Percentiles rank a stretch among this genome's conserved stretches.
Conservation (phyloP, 2,329 filamentous ascomycete genomes). For the Botrytis paeoniae region DNA sequence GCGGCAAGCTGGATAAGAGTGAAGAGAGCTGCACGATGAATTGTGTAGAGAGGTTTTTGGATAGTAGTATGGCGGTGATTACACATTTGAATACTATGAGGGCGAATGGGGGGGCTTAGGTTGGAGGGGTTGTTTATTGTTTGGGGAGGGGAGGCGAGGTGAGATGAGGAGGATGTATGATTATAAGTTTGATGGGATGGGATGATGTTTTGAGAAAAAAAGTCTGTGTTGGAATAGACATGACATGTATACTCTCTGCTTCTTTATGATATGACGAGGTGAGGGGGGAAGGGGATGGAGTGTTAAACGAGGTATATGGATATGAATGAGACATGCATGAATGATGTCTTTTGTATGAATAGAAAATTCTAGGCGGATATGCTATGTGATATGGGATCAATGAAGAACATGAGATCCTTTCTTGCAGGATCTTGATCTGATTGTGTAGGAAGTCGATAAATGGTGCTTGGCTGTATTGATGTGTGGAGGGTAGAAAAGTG, state of each 20-base stretch:
- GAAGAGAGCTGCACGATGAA: constrained; percentile 87
- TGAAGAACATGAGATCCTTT: not conserved
- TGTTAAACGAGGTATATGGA: not conserved
- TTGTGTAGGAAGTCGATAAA: not conserved
- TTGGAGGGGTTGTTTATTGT: not conserved
- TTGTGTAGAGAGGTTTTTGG: constrained; percentile 92
- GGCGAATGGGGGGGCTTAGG: constrained; percentile 20
- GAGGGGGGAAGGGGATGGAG: too few relatives aligned
- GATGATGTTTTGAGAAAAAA: too few relatives aligned
- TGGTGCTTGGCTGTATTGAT: not conserved
- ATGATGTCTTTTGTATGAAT: constrained; percentile 1
- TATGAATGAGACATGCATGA: not conserved
- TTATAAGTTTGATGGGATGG: not conserved
- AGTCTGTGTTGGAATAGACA: not conserved
- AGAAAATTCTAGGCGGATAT: not conserved
- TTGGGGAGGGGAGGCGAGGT: constrained; percentile 1
- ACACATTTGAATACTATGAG: constrained; percentile 73
- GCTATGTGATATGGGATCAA: not conserved
- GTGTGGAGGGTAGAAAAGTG: not conserved
- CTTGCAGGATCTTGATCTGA: not conserved
- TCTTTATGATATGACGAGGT: not conserved
- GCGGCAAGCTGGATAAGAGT: constrained; percentile 66
- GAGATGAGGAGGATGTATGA: not conserved
- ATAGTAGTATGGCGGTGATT: constrained; percentile 81
- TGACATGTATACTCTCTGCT: not conserved